Evolutionary conservation across 192 early-diverging fungal genomes (phyloP), one percentile per base, ranked within the genome.

Genomic region (Backusella circina): DNA sequence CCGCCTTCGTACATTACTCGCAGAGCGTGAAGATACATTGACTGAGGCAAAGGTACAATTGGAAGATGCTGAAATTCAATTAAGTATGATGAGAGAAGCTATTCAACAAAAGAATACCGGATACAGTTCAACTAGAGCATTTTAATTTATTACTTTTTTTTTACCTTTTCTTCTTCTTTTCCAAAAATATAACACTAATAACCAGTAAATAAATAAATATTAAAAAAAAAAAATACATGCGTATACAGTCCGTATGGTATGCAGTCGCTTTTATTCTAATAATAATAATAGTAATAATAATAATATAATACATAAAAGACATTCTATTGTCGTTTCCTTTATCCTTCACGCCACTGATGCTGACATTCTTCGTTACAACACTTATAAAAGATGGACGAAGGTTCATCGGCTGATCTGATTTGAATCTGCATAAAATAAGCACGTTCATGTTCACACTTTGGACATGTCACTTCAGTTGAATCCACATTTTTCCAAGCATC

Each of bases 401-500:
- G 96, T 83, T 99, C 97, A 86, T 99, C 97, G 10, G 95, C 95
- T 13, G 94, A 95, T 37, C 96, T 91, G 50, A 93, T 96, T 81
- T 98, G 96, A 50, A 98, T 91, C 80, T 92, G 91, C 90, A 95
- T 91, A 79, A 91, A 98, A 81, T 90, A 93, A 2, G 92, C 91
- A 38, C 86, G 76, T 26, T 84, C 83, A 72, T 93, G 90, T 80
- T 88, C 89, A 85, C 92, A 94, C 38, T 87, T 89, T 15, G 87
- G 87, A 80, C 93, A 92, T 4, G 82, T 80, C 2, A 79, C 89
- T 82, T 90, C 88, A 0, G 86, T 89, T 41, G 87, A 84, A 80
- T 88, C 94, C 35, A 95, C 95, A 79, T 95, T 95, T 37, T 93
- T 90, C 92, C 95, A 96, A 0, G 90, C 92, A n/a, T 95, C 91